Evolutionary conservation across 1,284 basidiomycete species (phyloP), one percentile per base, ranked within the genome.

Genomic region (Puccinia polysora): DNA sequence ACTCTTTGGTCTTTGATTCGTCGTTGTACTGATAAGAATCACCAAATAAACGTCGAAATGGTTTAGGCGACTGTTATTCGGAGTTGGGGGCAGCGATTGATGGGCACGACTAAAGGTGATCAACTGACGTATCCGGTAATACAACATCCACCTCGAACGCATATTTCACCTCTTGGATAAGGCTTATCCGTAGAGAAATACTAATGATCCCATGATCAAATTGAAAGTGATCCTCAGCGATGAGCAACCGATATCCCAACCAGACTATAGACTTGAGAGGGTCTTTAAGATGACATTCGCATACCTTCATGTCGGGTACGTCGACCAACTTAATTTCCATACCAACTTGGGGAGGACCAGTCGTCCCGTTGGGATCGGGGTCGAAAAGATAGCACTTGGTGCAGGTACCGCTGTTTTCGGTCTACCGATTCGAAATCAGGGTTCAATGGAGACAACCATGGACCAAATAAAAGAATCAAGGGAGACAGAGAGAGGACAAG

Each of bases 141-240:
- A 12, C 55, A 69, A 14, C 23, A 28, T 38, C 34, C 28, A 32
- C 77, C 79, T 75, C 72, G 77, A 25, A 76, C 71, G 62, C 74
- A 75, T 58, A 81, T 75, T 80, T 98, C 95, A 65, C 95, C 96
- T 25, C 96, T 88, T 43, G 96, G 90, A 80, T 87, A 86, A 1
- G 96, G 96, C 80, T 87, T 86, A 81, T 99, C 95, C 55, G 88
- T 86, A 7, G 88, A 85, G 0, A 87, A 88, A 82, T 98, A 97
- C 32, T 87, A n/a, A n/a, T n/a, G n/a, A n/a, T n/a, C n/a, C n/a
- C n/a, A n/a, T n/a, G n/a, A n/a, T n/a, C n/a, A n/a, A n/a, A n/a
- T n/a, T n/a, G n/a, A n/a, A n/a, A n/a, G n/a, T n/a, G n/a, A n/a
- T n/a, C n/a, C n/a, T n/a, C n/a, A n/a, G n/a, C n/a, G n/a, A n/a